Percentiles rank a stretch among this genome's conserved stretches.
phyloP scores from a whole-genome alignment of 495 filamentous ascomycete genomes.

The Cudoniella acicularis region DNA sequence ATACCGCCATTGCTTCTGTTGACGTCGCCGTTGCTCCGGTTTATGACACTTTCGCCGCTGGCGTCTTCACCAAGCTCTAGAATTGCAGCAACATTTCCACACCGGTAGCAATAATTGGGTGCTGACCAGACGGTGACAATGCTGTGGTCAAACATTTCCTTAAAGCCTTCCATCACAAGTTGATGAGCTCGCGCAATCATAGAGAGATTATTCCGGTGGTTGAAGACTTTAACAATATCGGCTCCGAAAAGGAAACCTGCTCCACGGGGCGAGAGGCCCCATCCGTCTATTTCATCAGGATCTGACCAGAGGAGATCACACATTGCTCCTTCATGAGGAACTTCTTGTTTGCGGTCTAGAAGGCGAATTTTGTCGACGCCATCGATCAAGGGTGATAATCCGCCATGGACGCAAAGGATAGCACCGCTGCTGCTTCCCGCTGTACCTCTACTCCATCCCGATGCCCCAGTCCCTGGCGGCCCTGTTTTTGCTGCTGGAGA shows the following conservation, averaged over 20 bases:
- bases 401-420: slow-evolving; percentile 93
- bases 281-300: slow-evolving; percentile 97
- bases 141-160: slow-evolving; percentile 94
- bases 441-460: slow-evolving; percentile 60
- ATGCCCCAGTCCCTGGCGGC: slow-evolving; percentile 74
- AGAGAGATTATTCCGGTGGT: slow-evolving; percentile 85
- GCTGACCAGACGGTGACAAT: slow-evolving; percentile 98
- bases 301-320: slow-evolving; percentile 98
- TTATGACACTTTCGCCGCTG: slow-evolving; percentile 62
- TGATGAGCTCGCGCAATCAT: slow-evolving; percentile 94
- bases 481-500: slow-evolving; percentile 50
- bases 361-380: slow-evolving; percentile 93
- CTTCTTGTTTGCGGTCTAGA: slow-evolving; percentile 95
- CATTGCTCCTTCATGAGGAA: slow-evolving; percentile 98
- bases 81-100: slow-evolving; percentile 94
- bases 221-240: slow-evolving; percentile 95
- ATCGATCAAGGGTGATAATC: slow-evolving; percentile 86
- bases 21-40: slow-evolving; percentile 77
- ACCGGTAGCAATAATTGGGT: slow-evolving; percentile 97
- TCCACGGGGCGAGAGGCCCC: slow-evolving; percentile 91
- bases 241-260: slow-evolving; percentile 95
- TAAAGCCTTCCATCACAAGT: slow-evolving; percentile 98
- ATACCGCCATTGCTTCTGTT: slow-evolving; percentile 47
- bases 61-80: slow-evolving; percentile 88
- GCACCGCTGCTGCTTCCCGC: slow-evolving; percentile 68